A percentile compares a stretch with the other conserved stretches of the same genome.
These are phyloP conservation scores for Phaffia rhodozyma DNA, from an alignment of 1,284 basidiomycete genomes.

Conservation along the genomic window DNA sequence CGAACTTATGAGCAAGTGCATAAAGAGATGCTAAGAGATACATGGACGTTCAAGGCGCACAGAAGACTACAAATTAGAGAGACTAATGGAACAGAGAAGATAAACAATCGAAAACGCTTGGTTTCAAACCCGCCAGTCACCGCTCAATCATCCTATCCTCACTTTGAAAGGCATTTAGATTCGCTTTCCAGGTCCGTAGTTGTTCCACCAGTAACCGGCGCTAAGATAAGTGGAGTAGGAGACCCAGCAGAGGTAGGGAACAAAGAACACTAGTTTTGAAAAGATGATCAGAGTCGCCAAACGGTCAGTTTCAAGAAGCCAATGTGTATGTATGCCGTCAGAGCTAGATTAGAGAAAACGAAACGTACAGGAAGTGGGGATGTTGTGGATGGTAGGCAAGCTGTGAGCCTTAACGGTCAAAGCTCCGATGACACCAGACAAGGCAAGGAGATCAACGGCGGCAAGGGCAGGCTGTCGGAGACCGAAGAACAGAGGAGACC, in stretches of 20 bases:
- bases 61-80: too few relatives aligned
- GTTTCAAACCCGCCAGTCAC: too few relatives aligned
- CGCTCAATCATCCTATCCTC: too few relatives aligned
- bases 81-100: too few relatives aligned
- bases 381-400: slow-evolving; percentile 5
- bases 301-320: not conserved
- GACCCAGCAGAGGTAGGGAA: not conserved
- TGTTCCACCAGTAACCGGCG: not conserved
- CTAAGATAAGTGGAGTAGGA: slow-evolving; percentile 1
- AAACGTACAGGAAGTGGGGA: slow-evolving; percentile 11
- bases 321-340: not conserved
- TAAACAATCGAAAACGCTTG: too few relatives aligned
- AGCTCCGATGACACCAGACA: slow-evolving; percentile 16
- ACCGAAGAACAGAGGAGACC: slow-evolving; percentile 17
- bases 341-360: not conserved
- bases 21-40: too few relatives aligned
- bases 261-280: not conserved
- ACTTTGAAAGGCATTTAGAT: not conserved
- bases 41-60: too few relatives aligned
- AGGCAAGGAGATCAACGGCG: slow-evolving; percentile 9
- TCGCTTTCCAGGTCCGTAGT: not conserved
- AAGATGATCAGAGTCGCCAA: not conserved
- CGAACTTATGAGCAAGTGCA: too few relatives aligned
- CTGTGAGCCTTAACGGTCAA: slow-evolving; percentile 15
- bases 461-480: slow-evolving; percentile 14